These are phyloP conservation scores for Kuraishia cidri DNA, from an alignment of 805 yeast genomes.

Conservation along the genomic window DNA sequence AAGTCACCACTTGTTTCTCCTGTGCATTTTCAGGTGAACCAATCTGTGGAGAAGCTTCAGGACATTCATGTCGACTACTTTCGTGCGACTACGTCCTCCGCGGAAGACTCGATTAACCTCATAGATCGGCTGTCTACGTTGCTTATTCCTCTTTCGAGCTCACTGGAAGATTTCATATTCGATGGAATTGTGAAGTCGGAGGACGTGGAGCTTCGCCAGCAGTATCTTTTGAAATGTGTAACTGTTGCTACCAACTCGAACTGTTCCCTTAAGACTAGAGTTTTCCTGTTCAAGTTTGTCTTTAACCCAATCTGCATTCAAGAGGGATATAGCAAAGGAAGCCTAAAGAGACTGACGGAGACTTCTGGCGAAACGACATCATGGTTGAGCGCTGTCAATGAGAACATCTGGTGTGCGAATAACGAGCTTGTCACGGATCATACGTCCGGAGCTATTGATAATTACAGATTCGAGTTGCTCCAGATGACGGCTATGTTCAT, in stretches of 20 bases:
- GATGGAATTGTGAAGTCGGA: slow-evolving; percentile 40
- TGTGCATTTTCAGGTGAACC: slow-evolving; percentile 62
- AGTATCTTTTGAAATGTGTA: slow-evolving; percentile 42
- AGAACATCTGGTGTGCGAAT: slow-evolving; percentile 65
- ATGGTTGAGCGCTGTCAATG: slow-evolving; percentile 62
- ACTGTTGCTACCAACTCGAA: slow-evolving; percentile 37
- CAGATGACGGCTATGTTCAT: slow-evolving; percentile 75
- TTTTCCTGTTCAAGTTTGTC: slow-evolving; percentile 52
- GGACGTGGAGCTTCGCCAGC: slow-evolving; percentile 36
- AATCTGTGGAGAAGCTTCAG: slow-evolving; percentile 60
- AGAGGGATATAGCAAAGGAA: slow-evolving; percentile 44
- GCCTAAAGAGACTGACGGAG: slow-evolving; percentile 11
- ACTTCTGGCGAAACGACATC: slow-evolving; percentile 20
- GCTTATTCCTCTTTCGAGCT: slow-evolving; percentile 33
- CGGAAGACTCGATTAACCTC: slow-evolving; percentile 27
- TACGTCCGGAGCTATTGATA: slow-evolving; percentile 64
- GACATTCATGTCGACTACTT: slow-evolving; percentile 29
- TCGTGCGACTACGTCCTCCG: slow-evolving; percentile 10
- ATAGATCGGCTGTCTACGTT: slow-evolving; percentile 34
- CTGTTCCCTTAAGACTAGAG: slow-evolving; percentile 39
- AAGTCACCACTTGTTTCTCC: slow-evolving; percentile 41
- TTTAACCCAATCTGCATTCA: slow-evolving; percentile 58
- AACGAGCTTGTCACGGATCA: slow-evolving; percentile 40
- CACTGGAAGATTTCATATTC: slow-evolving; percentile 50
- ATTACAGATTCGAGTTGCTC: slow-evolving; percentile 65